Evolutionary conservation across 1,139 yeast species (phyloP).

Genomic region (Kodamaea suecica): DNA sequence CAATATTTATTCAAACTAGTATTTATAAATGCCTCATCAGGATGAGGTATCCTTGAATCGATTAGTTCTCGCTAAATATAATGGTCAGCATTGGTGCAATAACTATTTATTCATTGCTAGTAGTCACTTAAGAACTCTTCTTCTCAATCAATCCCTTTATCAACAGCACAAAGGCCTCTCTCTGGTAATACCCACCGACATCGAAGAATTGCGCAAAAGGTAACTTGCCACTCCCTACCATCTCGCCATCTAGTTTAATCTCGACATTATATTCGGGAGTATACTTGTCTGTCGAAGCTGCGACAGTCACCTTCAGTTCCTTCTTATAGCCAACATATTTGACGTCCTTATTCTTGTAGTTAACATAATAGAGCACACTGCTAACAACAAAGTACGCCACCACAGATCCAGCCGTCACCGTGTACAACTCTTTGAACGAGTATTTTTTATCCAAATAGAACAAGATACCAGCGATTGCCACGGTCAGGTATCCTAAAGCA

Average conservation of each 20-base stretch:
- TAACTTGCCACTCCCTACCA: slow-evolving; percentile 21
- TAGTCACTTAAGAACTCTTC: too few relatives aligned
- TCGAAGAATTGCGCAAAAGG: slow-evolving; percentile 48
- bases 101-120: too few relatives aligned
- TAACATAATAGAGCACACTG: slow-evolving; percentile 46
- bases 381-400: slow-evolving; percentile 58
- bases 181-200: slow-evolving; percentile 44
- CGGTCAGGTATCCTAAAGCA: slow-evolving; percentile 66
- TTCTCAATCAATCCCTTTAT: slow-evolving; percentile 26
- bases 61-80: too few relatives aligned
- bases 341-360: slow-evolving; percentile 51
- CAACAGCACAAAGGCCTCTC: slow-evolving; percentile 34
- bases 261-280: slow-evolving; percentile 44
- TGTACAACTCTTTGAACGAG: slow-evolving; percentile 35
- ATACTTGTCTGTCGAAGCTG: slow-evolving; percentile 37
- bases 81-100: too few relatives aligned
- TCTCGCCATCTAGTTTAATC: slow-evolving; percentile 26
- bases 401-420: slow-evolving; percentile 31
- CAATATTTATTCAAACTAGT: too few relatives aligned
- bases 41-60: too few relatives aligned
- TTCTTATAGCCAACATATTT: slow-evolving; percentile 56
- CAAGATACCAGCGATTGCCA: slow-evolving; percentile 61
- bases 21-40: too few relatives aligned
- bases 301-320: slow-evolving; percentile 35
- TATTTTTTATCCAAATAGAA: slow-evolving; percentile 66